These are phyloP conservation scores for Aegilops tauschii DNA, from an alignment of 176 grass and related monocot species.

Conservation along the genomic window DNA sequence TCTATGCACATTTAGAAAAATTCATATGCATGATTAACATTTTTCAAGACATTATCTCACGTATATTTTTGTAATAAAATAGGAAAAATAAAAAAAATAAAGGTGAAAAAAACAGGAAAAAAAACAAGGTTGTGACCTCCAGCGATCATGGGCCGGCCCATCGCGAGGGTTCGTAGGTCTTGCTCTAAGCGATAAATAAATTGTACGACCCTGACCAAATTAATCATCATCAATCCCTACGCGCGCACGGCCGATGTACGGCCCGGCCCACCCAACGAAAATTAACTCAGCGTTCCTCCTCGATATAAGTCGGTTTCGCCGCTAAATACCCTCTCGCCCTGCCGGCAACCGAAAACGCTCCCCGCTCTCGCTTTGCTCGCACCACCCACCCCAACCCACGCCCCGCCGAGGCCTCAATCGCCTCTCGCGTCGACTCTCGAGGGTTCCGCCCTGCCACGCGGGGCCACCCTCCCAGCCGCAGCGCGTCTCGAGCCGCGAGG, in stretches of 20 bases:
- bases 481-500: neutral
- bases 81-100: too few species aligned
- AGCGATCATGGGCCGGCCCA: too few species aligned
- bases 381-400: neutral
- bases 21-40: too few species aligned
- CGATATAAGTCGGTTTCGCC: neutral
- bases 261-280: neutral
- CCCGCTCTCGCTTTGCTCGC: neutral
- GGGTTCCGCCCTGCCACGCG: neutral
- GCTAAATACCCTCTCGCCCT: neutral
- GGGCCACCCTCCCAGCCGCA: neutral
- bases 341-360: conserved; percentile 18
- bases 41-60: too few species aligned
- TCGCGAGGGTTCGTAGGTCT: too few species aligned
- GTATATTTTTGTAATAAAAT: too few species aligned
- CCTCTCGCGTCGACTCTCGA: neutral
- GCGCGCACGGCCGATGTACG: neutral
- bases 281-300: neutral
- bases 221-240: too few species aligned
- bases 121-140: too few species aligned
- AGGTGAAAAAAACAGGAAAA: too few species aligned
- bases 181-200: too few species aligned
- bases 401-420: neutral
- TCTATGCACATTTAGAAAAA: too few species aligned
- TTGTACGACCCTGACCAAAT: too few species aligned